Base-by-base conservation (phyloP, 2,329 filamentous ascomycete species). In the Talaromyces amestolkiae region DNA sequence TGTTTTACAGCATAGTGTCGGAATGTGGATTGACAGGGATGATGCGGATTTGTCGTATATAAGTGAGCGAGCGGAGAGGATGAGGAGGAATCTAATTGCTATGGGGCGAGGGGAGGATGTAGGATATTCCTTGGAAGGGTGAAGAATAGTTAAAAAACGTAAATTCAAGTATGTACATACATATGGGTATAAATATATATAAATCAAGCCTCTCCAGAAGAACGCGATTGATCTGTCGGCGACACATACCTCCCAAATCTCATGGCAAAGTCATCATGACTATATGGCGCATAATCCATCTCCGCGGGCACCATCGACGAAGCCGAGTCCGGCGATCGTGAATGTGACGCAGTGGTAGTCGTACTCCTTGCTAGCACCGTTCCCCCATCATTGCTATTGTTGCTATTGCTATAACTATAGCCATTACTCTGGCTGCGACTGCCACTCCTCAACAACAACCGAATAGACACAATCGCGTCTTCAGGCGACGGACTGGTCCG, bases 1-100 rank as follows among this genome's bases (percentile, higher is more conserved):
- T 35, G 80, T 81, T 7, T 68, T 82, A 72, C 80, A 82, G 72
- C 80, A 82, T 73, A 79, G 77, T 0, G 78, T 82, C 63, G 79
- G 80, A 0, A 72, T 76, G 33, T 81, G 79, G 79, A 77, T 81
- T 58, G 72, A 76, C 54, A 70, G 75, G 17, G 77, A 79, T 3
- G 78, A 80, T 72, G 78, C 79, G 17, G 73, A 71, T 41, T 80
- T 80, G 70, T 45, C 63, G 15, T 72, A 72, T 4, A 67, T 78
- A 54, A 75, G 74, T 17, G 72, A 74, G 66, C 71, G 79, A 63
- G 71, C 80, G 2, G 80, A 81, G 72, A 75, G 66, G 66, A 81
- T 82, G 80, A 73, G 80, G 68, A 74, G 73, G 43, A 79, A 79
- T 69, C 65, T 82, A 64, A 72, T 82, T 64, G 77, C 76, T 5